These are phyloP conservation scores for Trifolium dubium DNA, from an alignment of 306 rosid species.

Conservation along the genomic window DNA sequence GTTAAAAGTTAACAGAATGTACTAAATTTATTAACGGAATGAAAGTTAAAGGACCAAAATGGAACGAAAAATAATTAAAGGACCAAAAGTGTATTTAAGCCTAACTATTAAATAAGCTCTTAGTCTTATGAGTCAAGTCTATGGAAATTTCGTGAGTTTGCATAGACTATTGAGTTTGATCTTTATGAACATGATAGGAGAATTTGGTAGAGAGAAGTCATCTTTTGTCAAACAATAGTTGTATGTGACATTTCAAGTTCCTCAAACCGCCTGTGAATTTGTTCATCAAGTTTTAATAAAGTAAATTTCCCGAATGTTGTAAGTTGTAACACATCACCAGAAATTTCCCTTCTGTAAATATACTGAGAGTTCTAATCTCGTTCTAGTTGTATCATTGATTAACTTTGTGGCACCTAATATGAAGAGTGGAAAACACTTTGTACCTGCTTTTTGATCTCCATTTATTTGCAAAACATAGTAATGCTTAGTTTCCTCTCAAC, in stretches of 20 bases:
- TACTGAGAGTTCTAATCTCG: not conserved
- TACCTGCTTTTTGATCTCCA: constrained; percentile 16
- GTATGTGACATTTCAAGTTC: not conserved
- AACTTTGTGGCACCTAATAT: not conserved
- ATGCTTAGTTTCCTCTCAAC: constrained; percentile 21
- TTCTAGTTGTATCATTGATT: not conserved
- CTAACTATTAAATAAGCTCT: too few relatives aligned
- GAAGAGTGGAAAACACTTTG: not conserved
- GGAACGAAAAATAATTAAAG: too few relatives aligned
- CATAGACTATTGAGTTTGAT: not conserved
- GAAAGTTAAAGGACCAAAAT: too few relatives aligned
- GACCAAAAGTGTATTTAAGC: too few relatives aligned
- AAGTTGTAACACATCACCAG: too few relatives aligned
- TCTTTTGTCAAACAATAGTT: not conserved
- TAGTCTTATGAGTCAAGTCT: not conserved
- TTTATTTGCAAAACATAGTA: constrained; percentile 7
- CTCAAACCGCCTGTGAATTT: not conserved
- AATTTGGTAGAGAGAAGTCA: not conserved
- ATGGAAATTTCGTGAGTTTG: not conserved
- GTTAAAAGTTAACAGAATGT: too few relatives aligned
- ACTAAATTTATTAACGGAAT: too few relatives aligned
- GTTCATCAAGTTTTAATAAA: not conserved
- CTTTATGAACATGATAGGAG: not conserved
- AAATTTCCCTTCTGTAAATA: not conserved
- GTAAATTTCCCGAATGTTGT: too few relatives aligned